phyloP scores from a whole-genome alignment of 768 basidiomycete species.

The Agaricus blazei region DNA sequence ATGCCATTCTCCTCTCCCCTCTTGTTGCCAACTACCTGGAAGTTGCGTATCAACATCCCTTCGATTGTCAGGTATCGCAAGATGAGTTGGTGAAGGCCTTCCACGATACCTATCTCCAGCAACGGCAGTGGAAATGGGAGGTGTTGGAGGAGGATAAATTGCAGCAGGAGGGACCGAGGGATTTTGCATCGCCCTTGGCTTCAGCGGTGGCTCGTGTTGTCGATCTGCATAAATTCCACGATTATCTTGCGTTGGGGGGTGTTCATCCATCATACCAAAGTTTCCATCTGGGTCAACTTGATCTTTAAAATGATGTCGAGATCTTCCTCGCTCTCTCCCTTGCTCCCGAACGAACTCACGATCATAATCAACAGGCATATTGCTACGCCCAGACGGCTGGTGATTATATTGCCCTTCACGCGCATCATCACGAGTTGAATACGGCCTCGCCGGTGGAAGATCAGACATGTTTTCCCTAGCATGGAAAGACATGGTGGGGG shows the following conservation, averaged over 20 bases:
- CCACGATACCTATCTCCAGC: background rate
- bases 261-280: background rate
- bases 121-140: background rate
- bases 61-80: background rate
- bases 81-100: conserved; percentile 7
- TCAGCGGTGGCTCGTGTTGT: conserved; percentile 5
- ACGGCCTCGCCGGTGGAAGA: background rate
- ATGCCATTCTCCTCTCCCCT: conserved; percentile 1
- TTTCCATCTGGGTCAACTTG: background rate
- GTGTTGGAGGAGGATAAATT: background rate
- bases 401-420: background rate
- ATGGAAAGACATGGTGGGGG: background rate
- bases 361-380: background rate
- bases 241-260: background rate
- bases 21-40: background rate
- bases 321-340: background rate
- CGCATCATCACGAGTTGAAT: background rate
- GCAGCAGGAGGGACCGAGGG: background rate
- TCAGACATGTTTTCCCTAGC: background rate
- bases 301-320: background rate
- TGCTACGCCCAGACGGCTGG: background rate
- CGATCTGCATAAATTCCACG: conserved; percentile 6
- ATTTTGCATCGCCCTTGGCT: conserved; percentile 8
- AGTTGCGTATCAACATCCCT: background rate
- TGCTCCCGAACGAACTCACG: background rate